Evolutionary conservation across 2,329 filamentous ascomycete species (phyloP).

Genomic region (Diatrype stigma): DNA sequence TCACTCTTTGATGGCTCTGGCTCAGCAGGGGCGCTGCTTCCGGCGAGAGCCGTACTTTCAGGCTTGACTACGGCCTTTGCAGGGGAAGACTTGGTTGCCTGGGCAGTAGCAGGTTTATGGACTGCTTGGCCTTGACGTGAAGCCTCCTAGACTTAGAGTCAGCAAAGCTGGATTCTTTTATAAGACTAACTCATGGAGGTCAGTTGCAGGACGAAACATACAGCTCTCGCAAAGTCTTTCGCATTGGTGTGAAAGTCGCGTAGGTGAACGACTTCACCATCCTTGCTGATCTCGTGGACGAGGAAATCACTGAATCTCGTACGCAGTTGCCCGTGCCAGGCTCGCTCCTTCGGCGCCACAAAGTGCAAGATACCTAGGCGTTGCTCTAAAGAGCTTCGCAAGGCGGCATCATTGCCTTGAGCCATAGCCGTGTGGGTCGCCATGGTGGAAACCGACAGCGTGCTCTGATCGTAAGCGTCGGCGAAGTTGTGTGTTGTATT

Average conservation of each 20-base stretch:
- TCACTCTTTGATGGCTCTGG: conserved; percentile 5
- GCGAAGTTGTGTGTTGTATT: neutral
- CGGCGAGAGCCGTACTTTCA: neutral
- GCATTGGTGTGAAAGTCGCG: conserved; percentile 38
- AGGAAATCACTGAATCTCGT: conserved; percentile 82
- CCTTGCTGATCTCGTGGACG: conserved; percentile 80
- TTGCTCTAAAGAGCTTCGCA: conserved; percentile 26
- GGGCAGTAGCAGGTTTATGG: conserved; percentile 1
- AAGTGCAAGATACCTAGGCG: conserved; percentile 39
- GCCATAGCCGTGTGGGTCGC: conserved; percentile 32
- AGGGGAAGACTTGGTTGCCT: neutral
- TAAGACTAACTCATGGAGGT: neutral
- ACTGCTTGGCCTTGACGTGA: conserved; percentile 7
- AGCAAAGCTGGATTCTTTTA: neutral
- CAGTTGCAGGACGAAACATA: conserved; percentile 5
- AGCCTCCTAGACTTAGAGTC: conserved; percentile 2
- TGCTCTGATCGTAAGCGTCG: neutral
- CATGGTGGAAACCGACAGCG: conserved; percentile 14
- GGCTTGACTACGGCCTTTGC: neutral
- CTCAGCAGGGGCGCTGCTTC: neutral
- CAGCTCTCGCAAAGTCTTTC: conserved; percentile 19
- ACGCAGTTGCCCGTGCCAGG: conserved; percentile 40
- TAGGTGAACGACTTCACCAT: conserved; percentile 74
- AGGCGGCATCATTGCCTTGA: conserved; percentile 27
- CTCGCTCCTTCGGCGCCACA: conserved; percentile 34